Evolutionary conservation across 1,284 basidiomycete genomes (phyloP).

Genomic region (Amylostereum chailletii): DNA sequence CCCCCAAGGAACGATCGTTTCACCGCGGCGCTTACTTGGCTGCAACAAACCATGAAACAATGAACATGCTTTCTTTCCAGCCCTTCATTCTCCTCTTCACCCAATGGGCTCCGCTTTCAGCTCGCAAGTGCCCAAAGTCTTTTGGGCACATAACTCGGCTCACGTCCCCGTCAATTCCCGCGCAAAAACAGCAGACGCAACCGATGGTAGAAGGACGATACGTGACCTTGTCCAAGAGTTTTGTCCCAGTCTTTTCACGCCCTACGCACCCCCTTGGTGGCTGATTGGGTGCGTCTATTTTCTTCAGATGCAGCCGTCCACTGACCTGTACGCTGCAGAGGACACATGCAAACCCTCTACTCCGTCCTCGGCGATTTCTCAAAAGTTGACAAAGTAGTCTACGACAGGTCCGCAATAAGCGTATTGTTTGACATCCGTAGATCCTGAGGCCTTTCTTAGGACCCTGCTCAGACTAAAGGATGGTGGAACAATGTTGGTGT

Average conservation of each 20-base stretch:
- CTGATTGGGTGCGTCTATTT: constrained; percentile 44
- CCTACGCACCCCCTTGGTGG: constrained; percentile 63
- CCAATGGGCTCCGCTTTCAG: neutral
- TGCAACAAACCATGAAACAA: neutral
- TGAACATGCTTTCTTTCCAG: neutral
- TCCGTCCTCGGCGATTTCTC: constrained; percentile 67
- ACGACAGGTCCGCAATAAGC: constrained; percentile 45
- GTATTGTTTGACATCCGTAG: neutral
- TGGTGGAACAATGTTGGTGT: constrained; percentile 60
- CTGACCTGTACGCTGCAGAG: constrained; percentile 29
- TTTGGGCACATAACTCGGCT: neutral
- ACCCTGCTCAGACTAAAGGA: constrained; percentile 54
- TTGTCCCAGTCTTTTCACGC: constrained; percentile 47
- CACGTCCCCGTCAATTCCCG: neutral
- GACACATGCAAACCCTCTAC: constrained; percentile 68
- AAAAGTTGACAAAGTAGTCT: constrained; percentile 61
- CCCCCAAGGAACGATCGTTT: no score
- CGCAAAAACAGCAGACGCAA: neutral
- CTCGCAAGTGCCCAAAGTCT: neutral
- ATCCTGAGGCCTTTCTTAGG: constrained; percentile 22
- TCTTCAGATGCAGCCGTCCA: neutral
- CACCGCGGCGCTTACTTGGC: no score
- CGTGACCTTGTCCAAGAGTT: constrained; percentile 44
- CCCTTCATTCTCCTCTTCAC: neutral
- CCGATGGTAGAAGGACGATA: constrained; percentile 16